Evolutionary conservation across 2,329 filamentous ascomycete species (phyloP).

Genomic region (Colletotrichum tropicicola): DNA sequence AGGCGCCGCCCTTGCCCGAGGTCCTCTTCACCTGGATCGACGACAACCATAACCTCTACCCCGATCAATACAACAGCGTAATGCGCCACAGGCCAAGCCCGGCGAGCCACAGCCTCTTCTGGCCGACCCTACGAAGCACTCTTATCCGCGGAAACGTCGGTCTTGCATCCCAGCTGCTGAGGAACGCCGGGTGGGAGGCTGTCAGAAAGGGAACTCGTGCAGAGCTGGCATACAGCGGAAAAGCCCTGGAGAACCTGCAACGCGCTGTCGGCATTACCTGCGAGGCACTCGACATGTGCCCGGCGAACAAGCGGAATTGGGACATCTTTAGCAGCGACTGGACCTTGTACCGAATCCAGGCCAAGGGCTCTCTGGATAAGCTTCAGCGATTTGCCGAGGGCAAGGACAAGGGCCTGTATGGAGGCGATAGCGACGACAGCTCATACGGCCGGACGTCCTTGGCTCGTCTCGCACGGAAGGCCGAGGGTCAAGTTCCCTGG

Average conservation of each 20-base stretch:
- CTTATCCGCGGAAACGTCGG: conserved; percentile 79
- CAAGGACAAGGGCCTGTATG: conserved; percentile 57
- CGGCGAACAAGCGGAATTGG: conserved; percentile 78
- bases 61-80: conserved; percentile 73
- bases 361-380: conserved; percentile 73
- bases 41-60: conserved; percentile 76
- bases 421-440: conserved; percentile 40
- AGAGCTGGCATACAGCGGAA: conserved; percentile 75
- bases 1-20: conserved; percentile 71
- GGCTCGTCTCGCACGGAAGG: conserved; percentile 76
- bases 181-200: conserved; percentile 80
- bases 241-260: conserved; percentile 81
- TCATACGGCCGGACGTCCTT: conserved; percentile 57
- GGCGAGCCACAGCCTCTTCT: conserved; percentile 80
- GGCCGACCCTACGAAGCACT: conserved; percentile 81
- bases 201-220: conserved; percentile 74
- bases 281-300: conserved; percentile 77
- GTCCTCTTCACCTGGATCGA: conserved; percentile 87
- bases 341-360: conserved; percentile 82
- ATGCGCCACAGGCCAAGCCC: conserved; percentile 74
- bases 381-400: conserved; percentile 85
- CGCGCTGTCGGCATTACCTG: conserved; percentile 75
- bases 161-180: conserved; percentile 74
- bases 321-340: conserved; percentile 84
- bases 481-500: conserved; percentile 89